These are phyloP conservation scores for Paulownia fortunei DNA, from an alignment of 257 asterid species.

Conservation along the genomic window DNA sequence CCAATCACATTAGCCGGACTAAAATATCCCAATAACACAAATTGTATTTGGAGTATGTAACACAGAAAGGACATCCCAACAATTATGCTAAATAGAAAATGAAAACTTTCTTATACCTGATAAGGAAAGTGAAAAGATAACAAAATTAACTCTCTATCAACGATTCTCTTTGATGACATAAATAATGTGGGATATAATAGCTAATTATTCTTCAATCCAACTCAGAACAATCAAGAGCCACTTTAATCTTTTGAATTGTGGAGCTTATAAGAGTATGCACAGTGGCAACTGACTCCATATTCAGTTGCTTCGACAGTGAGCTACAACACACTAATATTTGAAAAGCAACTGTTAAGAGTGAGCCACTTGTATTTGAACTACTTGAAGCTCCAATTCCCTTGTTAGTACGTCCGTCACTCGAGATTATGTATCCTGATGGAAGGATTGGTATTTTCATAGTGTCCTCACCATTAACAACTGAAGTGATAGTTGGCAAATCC, in stretches of 20 bases:
- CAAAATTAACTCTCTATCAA: background rate
- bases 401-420: constrained; percentile 49
- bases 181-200: too few species aligned
- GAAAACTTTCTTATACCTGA: background rate
- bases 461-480: constrained; percentile 53
- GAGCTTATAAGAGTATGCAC: constrained; percentile 55
- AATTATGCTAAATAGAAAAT: too few species aligned
- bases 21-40: too few species aligned
- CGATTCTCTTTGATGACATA: background rate
- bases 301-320: constrained; percentile 43
- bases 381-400: constrained; percentile 34
- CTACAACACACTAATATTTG: constrained; percentile 46
- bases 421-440: constrained; percentile 72
- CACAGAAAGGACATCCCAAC: too few species aligned
- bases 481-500: constrained; percentile 32
- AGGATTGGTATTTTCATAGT: constrained; percentile 42
- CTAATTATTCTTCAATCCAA: background rate
- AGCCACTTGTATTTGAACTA: constrained; percentile 42
- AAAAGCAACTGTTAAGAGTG: constrained; percentile 61
- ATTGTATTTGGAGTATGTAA: too few species aligned
- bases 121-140: background rate
- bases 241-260: constrained; percentile 54
- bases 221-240: constrained; percentile 30
- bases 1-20: too few species aligned
- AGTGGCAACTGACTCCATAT: constrained; percentile 54